Evolutionary conservation across 495 filamentous ascomycete species (phyloP).

Genomic region (Thozetella sp.): DNA sequence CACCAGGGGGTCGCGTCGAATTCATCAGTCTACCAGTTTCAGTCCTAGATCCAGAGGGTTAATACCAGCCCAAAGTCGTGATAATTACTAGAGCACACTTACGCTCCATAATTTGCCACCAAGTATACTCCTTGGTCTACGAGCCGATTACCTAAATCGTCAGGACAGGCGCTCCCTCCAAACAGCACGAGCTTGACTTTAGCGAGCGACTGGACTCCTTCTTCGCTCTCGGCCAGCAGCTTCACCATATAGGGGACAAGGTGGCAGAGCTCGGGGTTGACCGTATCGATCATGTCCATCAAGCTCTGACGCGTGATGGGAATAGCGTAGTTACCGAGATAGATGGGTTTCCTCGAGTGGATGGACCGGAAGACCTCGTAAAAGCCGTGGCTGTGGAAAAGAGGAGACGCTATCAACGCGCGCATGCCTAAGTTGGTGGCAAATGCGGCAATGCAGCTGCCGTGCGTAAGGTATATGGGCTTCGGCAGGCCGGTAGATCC

Average conservation of each 20-base stretch:
- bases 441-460: constrained; percentile 23
- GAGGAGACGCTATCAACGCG: constrained; percentile 23
- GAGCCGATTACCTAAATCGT: constrained; percentile 51
- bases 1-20: constrained; percentile 42
- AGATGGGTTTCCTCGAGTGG: constrained; percentile 32
- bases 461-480: constrained; percentile 37
- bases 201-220: constrained; percentile 34
- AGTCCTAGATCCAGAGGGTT: no score
- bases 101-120: constrained; percentile 47
- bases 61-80: no score
- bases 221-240: constrained; percentile 41
- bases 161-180: constrained; percentile 47
- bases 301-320: constrained; percentile 42
- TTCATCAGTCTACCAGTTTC: constrained; percentile 62
- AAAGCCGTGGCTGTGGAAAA: constrained; percentile 44
- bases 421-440: constrained; percentile 17
- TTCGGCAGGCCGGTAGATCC: constrained; percentile 62
- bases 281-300: constrained; percentile 35
- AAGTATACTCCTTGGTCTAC: constrained; percentile 57
- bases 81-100: no score
- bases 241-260: constrained; percentile 51
- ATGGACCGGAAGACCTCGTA: constrained; percentile 48
- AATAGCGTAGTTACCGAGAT: constrained; percentile 44
- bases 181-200: constrained; percentile 48
- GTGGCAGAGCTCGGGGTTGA: constrained; percentile 41